A percentile compares a stretch with the other conserved stretches of the same genome.
Evolutionary conservation across 2,329 filamentous ascomycete genomes (phyloP).

Genomic region (Colletotrichum tabaci): DNA sequence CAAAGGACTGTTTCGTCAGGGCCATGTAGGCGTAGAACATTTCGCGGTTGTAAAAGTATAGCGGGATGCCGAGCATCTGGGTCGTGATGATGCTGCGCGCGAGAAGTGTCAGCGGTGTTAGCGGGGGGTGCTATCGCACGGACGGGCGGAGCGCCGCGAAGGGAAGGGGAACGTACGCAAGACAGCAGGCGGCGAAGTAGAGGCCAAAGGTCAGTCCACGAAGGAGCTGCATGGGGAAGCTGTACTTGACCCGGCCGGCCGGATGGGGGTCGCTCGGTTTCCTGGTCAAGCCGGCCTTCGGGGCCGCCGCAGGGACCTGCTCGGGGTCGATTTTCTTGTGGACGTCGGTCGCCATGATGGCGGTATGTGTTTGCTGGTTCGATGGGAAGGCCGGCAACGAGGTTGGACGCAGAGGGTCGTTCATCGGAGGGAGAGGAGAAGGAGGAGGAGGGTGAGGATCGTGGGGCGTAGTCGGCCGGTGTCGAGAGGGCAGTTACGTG

Average conservation of each 20-base stretch:
- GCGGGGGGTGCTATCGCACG: background rate
- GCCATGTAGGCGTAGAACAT: conserved; percentile 91
- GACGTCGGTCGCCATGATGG: conserved; percentile 54
- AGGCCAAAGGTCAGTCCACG: conserved; percentile 66
- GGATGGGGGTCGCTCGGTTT: conserved; percentile 58
- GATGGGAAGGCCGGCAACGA: background rate
- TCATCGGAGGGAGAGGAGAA: background rate
- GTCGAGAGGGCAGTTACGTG: background rate
- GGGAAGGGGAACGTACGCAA: conserved; percentile 59
- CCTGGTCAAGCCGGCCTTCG: conserved; percentile 33
- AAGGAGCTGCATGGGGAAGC: conserved; percentile 63
- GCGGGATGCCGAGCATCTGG: conserved; percentile 81
- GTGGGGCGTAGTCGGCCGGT: background rate
- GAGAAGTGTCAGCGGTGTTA: conserved; percentile 11
- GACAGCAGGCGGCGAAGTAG: conserved; percentile 66
- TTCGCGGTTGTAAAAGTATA: conserved; percentile 83
- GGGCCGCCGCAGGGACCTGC: conserved; percentile 44
- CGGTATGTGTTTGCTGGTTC: conserved; percentile 24
- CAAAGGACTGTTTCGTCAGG: conserved; percentile 88
- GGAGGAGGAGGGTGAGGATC: background rate
- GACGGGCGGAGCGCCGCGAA: background rate
- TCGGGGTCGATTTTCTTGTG: conserved; percentile 48
- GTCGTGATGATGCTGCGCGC: conserved; percentile 74
- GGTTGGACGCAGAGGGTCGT: background rate
- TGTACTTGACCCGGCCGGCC: conserved; percentile 69